Evolutionary conservation across 148 eudicot species (phyloP), one percentile per base, ranked within the genome.

Genomic region (Cornus kousa): DNA sequence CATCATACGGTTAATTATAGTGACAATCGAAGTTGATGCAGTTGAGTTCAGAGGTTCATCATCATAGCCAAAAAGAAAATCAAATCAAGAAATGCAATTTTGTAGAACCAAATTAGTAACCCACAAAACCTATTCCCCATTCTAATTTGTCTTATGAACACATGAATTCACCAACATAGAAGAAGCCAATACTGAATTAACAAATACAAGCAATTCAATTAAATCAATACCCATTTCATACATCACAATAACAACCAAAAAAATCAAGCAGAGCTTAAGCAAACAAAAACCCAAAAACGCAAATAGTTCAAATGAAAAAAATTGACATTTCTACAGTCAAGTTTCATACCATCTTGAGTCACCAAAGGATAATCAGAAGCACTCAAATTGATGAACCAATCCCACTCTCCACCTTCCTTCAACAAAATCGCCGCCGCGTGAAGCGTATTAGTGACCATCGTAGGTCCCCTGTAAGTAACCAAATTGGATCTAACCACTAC

Each of bases 311-410:
- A 17, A n/a, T 17, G 22, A 20, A 62, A 28, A 28, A 35, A 35
- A 2, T 35, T 35, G 5, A 62, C 17, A 62, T 62, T 17, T 13
- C 22, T 4, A 20, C 12, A 19, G 9, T 5, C 7, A 20, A 71
- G 74, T 0, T 4, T 50, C 89, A 43, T 84, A 92, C 97, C 97
- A 84, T 92, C 94, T 57, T 92, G 97, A 12, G 97, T 90, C 3
- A 92, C 89, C 67, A 92, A 79, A 78, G 97, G 96, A 80, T 92
- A 92, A 87, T 92, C 96, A 83, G 96, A 92, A 71, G 96, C 91
- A 88, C 96, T 92, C 82, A 91, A 80, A 72, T 91, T 91, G 28
- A 91, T 81, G 46, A 89, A 91, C 93, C 95, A 91, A 80, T 92
- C 94, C 97, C 97, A 92, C 2, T 84, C 75, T 0, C 86, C 89